A percentile compares a stretch with the other conserved stretches of the same genome.
phyloP scores from a whole-genome alignment of 371 early-diverging fungal genomes.

The Chytridiales sp. region DNA sequence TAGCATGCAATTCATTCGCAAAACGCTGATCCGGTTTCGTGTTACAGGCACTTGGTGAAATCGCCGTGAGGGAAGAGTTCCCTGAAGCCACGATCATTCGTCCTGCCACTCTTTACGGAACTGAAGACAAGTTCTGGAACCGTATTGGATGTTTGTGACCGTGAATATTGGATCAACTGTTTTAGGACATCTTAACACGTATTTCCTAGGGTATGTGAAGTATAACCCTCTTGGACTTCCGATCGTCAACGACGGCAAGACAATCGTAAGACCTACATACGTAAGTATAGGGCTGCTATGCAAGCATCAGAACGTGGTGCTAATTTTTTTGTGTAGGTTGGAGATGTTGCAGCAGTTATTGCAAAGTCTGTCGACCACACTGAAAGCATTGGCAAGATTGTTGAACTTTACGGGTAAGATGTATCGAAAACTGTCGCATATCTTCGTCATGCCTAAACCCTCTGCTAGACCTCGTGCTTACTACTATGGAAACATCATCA shows the following conservation, averaged over 20 bases:
- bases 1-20: not conserved
- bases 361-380: conserved; percentile 70
- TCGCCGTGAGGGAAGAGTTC: conserved; percentile 80
- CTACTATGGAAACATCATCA: conserved; percentile 66
- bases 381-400: conserved; percentile 76
- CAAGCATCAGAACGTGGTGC: not conserved
- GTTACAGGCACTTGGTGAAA: conserved; percentile 80
- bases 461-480: conserved; percentile 65
- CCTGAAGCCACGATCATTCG: conserved; percentile 94
- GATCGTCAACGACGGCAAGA: conserved; percentile 68
- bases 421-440: not conserved
- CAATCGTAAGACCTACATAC: conserved; percentile 80
- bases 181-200: not conserved
- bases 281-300: conserved; percentile 43
- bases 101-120: conserved; percentile 84
- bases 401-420: conserved; percentile 82
- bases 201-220: conserved; percentile 57
- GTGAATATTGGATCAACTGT: conserved; percentile 2
- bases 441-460: not conserved
- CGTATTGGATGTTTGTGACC: conserved; percentile 71
- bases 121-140: conserved; percentile 92
- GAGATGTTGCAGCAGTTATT: conserved; percentile 88
- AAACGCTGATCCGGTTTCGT: not conserved
- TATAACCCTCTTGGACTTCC: conserved; percentile 49
- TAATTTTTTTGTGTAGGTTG: conserved; percentile 50